Conservation (phyloP, 2,329 filamentous ascomycete species). For the Chalaropsis ovoidea region DNA sequence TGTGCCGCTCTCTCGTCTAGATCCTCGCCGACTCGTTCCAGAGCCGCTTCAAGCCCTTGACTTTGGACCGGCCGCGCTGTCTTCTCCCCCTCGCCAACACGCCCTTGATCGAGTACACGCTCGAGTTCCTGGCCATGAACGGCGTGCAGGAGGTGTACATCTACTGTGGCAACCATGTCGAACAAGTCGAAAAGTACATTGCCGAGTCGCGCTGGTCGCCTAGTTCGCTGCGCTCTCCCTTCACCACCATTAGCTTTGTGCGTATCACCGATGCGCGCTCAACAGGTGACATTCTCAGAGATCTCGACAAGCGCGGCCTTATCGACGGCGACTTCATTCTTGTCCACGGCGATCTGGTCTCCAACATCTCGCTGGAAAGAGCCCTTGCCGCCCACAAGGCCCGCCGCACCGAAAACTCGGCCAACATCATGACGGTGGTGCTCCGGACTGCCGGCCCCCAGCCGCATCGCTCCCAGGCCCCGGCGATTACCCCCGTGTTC, state of each 20-base stretch:
- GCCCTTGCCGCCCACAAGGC: conserved; percentile 70
- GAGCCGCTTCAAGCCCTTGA: conserved; percentile 81
- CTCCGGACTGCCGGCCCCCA: conserved; percentile 63
- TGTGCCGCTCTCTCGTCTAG: conserved; percentile 36
- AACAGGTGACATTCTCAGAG: conserved; percentile 86
- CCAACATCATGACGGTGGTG: conserved; percentile 96
- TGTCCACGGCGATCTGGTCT: conserved; percentile 85
- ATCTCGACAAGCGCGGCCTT: conserved; percentile 75
- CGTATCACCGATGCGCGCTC: conserved; percentile 74
- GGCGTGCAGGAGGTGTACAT: conserved; percentile 91
- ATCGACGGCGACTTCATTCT: conserved; percentile 86
- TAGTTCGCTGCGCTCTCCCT: conserved; percentile 49
- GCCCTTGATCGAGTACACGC: conserved; percentile 91
- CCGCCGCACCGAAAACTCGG: conserved; percentile 72
- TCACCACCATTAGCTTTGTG: conserved; percentile 72
- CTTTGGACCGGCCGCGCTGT: conserved; percentile 82
- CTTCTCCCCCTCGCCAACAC: conserved; percentile 87
- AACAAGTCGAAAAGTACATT: conserved; percentile 80
- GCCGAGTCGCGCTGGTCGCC: conserved; percentile 63
- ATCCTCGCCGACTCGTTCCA: conserved; percentile 92
- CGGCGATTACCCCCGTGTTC: conserved; percentile 69
- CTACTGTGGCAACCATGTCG: conserved; percentile 79
- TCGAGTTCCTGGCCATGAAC: conserved; percentile 90
- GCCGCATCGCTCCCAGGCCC: conserved; percentile 65
- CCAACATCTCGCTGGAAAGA: conserved; percentile 74